phyloP scores from a whole-genome alignment of 495 filamentous ascomycete species.

The Neurospora sp. region DNA sequence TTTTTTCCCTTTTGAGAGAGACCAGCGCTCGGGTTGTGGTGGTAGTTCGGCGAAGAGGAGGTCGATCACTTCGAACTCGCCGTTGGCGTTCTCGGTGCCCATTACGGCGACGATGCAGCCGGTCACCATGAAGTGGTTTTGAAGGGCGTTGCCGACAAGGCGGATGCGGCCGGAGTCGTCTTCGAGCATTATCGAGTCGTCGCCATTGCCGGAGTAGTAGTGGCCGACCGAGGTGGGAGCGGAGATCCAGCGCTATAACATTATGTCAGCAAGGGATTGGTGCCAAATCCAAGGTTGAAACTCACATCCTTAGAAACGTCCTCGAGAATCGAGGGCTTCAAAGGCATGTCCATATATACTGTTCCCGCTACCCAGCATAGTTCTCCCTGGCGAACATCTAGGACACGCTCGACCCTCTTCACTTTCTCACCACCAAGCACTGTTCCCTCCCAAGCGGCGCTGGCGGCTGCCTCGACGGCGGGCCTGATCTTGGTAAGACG shows the following conservation, averaged over 20 bases:
- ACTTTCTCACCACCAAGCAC: conserved; percentile 72
- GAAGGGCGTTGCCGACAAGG: conserved; percentile 58
- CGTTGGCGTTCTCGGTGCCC: conserved; percentile 84
- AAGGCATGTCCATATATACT: conserved; percentile 90
- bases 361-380: conserved; percentile 94
- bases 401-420: conserved; percentile 66
- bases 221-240: conserved; percentile 72
- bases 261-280: neutral
- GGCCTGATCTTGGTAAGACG: conserved; percentile 83
- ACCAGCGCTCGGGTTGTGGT: conserved; percentile 71
- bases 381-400: conserved; percentile 93
- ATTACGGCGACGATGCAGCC: conserved; percentile 85
- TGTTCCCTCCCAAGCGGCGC: conserved; percentile 65
- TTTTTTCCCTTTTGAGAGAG: conserved; percentile 29
- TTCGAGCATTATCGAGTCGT: conserved; percentile 74
- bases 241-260: conserved; percentile 64
- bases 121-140: conserved; percentile 64
- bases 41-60: conserved; percentile 78
- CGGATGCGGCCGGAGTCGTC: conserved; percentile 92
- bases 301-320: conserved; percentile 86
- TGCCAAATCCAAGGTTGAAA: conserved; percentile 1
- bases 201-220: conserved; percentile 51
- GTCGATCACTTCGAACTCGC: conserved; percentile 88
- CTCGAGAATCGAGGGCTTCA: conserved; percentile 95
- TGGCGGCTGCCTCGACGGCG: conserved; percentile 61